A percentile compares a stretch with the other conserved stretches of the same genome.
Evolutionary conservation across 2,329 filamentous ascomycete genomes (phyloP).

Genomic region (Grosmannia clavigera): DNA sequence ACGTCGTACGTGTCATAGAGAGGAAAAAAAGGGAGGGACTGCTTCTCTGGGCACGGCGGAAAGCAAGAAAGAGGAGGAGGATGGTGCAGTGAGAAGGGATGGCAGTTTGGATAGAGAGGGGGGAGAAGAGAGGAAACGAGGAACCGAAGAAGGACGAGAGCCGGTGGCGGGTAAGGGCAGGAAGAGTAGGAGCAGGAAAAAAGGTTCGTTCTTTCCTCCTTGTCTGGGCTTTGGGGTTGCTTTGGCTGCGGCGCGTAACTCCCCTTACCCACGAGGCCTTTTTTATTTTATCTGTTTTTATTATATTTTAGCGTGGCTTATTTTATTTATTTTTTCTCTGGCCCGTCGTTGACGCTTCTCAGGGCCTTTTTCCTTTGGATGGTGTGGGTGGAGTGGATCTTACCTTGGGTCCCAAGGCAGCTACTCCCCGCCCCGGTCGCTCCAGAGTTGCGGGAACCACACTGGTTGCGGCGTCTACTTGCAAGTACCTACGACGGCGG

Average conservation of each 20-base stretch:
- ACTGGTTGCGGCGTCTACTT: constrained; percentile 5
- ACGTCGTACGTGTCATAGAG: not conserved
- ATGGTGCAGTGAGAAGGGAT: not conserved
- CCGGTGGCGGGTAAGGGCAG: constrained; percentile 8
- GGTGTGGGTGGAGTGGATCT: constrained; percentile 10
- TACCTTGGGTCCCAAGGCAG: constrained; percentile 11
- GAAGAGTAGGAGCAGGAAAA: constrained; percentile 5
- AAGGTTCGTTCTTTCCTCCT: constrained; percentile 8
- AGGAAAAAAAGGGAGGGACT: not conserved
- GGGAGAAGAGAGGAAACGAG: not conserved
- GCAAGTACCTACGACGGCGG: not conserved
- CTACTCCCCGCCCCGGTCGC: constrained; percentile 9
- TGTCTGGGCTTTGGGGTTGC: constrained; percentile 13
- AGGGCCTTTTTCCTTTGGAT: constrained; percentile 7
- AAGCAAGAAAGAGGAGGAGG: not conserved
- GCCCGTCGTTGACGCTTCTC: constrained; percentile 8
- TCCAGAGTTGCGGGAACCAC: constrained; percentile 10
- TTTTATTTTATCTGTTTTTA: constrained; percentile 4
- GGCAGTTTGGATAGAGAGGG: not conserved
- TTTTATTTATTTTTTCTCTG: constrained; percentile 3
- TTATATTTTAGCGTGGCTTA: constrained; percentile 6
- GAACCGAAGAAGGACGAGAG: not conserved
- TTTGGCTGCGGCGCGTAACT: constrained; percentile 13
- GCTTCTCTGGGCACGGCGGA: not conserved
- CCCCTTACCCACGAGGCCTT: constrained; percentile 15